Evolutionary conservation across 805 yeast genomes (phyloP), one percentile per base, ranked within the genome.

Genomic region (Sugiyamaella qingdaonensis): DNA sequence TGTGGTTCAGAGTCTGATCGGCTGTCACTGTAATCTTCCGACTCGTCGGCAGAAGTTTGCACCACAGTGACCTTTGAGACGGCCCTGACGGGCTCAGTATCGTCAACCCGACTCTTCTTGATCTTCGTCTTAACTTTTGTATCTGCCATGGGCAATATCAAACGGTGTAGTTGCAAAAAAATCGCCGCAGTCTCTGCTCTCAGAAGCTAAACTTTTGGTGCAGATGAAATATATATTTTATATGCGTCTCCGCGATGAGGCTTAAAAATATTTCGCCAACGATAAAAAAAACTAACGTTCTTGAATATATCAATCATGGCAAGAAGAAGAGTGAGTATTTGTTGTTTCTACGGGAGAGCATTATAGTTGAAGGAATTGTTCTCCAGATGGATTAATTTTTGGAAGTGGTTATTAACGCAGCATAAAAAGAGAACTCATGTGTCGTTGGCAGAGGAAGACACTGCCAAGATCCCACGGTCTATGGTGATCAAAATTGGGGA

Each of bases 401-500:
- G 29, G 7, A 24, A 7, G 29, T 24, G 29, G 29, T 24, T 24
- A 7, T 24, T 24, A 24, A 24, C 29, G 13, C 53, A 79, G 79
- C 78, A 76, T 53, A 91, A 90, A 73, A 87, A 82, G 68, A 85
- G 97, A 79, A 92, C 98, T 13, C 97, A 91, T 68, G 86, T 75
- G 48, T 77, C 77, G 56, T 71, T 72, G 33, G 73, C 80, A 24
- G 85, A 80, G 58, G 95, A 84, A 60, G 88, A 84, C 54, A 70
- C 73, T 46, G 83, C 84, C 48, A 82, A 81, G 63, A 81, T 89
- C 56, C 98, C 99, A 18, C 80, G 86, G 64, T 90, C 97, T 1
- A 91, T 94, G 97, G 98, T 94, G 51, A 78, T 94, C 58, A 82
- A 94, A 63, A 78, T 90, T 51, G 97, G 98, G 1, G 73, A 80